These are phyloP conservation scores for Candida lessepsii DNA, from an alignment of 805 yeast species.

Conservation along the genomic window DNA sequence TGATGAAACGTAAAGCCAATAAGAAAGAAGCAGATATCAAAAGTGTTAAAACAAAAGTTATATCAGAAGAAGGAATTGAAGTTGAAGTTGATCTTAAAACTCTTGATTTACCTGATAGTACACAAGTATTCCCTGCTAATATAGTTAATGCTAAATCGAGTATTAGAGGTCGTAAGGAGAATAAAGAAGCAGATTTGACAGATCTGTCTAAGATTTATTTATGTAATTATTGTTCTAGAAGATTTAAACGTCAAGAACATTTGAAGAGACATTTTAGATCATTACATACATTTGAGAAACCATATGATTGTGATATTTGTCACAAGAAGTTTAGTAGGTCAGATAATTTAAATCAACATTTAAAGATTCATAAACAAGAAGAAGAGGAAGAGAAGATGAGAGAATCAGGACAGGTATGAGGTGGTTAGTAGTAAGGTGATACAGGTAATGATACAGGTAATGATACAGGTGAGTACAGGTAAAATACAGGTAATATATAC, in stretches of 20 bases:
- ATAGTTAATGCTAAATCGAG: conserved; percentile 33
- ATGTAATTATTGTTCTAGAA: conserved; percentile 62
- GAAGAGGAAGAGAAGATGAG: conserved; percentile 1
- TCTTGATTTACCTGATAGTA: conserved; percentile 36
- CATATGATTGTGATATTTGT: conserved; percentile 61
- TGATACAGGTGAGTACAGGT: no score
- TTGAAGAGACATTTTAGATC: conserved; percentile 72
- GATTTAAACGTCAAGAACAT: conserved; percentile 75
- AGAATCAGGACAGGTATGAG: no score
- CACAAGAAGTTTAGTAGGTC: conserved; percentile 64
- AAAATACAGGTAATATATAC: no score
- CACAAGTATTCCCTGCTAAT: conserved; percentile 35
- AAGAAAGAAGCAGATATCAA: conserved; percentile 15
- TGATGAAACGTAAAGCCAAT: conserved; percentile 29
- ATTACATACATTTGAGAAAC: conserved; percentile 71
- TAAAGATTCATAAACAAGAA: conserved; percentile 49
- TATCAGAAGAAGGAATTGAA: conserved; percentile 27
- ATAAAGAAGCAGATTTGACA: conserved; percentile 51
- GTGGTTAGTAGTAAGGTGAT: no score
- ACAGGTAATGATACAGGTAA: no score
- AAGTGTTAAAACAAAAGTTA: conserved; percentile 14
- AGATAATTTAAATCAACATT: conserved; percentile 66
- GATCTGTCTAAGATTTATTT: conserved; percentile 55
- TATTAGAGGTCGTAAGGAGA: conserved; percentile 65
- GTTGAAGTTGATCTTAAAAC: conserved; percentile 41